Conservation (phyloP, 2,329 filamentous ascomycete species). For the Fusarium acutatum region DNA sequence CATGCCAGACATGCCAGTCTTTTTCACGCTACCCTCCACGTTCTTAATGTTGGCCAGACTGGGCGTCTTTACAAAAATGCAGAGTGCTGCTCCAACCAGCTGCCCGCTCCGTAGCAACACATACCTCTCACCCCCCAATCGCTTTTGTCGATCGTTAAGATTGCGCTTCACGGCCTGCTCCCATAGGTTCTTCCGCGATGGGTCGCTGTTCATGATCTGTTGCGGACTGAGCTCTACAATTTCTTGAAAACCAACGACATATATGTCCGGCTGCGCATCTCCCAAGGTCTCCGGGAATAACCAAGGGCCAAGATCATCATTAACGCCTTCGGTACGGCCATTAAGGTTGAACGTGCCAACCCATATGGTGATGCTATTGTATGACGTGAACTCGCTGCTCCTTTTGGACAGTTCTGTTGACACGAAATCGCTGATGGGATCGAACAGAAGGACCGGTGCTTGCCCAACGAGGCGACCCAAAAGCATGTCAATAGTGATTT, state of each 20-base stretch:
- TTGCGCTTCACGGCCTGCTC: constrained; percentile 81
- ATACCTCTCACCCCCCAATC: constrained; percentile 77
- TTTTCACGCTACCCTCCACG: constrained; percentile 95
- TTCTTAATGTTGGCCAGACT: constrained; percentile 87
- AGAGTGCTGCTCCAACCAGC: constrained; percentile 90
- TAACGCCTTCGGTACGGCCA: constrained; percentile 79
- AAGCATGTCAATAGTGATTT: constrained; percentile 94
- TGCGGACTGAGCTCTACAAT: constrained; percentile 98
- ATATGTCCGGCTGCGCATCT: constrained; percentile 78
- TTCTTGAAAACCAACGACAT: constrained; percentile 94
- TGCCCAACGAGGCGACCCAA: constrained; percentile 87
- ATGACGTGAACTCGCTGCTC: constrained; percentile 77
- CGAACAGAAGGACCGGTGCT: constrained; percentile 83
- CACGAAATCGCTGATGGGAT: constrained; percentile 94
- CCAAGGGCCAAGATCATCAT: constrained; percentile 86
- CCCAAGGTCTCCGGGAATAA: constrained; percentile 71
- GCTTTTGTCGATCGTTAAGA: constrained; percentile 75
- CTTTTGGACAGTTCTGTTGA: constrained; percentile 76
- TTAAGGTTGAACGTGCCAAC: constrained; percentile 96
- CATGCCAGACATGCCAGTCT: constrained; percentile 93
- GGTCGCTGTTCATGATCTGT: constrained; percentile 99
- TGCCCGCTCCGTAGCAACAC: constrained; percentile 91
- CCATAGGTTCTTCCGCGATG: constrained; percentile 84
- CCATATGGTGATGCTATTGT: constrained; percentile 79
- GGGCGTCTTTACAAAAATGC: constrained; percentile 87